These are phyloP conservation scores for Populus hybrid DNA, from an alignment of 441 rosid species.

Conservation along the genomic window DNA sequence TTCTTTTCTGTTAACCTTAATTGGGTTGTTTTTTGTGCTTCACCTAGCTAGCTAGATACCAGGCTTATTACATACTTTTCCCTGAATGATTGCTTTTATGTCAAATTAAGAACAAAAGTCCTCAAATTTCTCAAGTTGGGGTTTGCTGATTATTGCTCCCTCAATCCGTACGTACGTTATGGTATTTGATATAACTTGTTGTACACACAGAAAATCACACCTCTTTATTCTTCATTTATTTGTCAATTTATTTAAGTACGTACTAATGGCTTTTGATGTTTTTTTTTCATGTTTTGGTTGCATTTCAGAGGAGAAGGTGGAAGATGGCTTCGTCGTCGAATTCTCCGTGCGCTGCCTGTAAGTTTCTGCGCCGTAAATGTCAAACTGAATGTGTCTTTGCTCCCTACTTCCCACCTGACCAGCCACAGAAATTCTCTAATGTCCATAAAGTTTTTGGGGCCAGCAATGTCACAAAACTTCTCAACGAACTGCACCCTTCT, in stretches of 20 bases:
- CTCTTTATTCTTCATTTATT: neutral
- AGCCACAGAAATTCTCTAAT: constrained; percentile 68
- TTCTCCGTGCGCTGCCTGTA: constrained; percentile 76
- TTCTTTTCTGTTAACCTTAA: neutral
- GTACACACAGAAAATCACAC: neutral
- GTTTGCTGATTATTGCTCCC: neutral
- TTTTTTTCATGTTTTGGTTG: neutral
- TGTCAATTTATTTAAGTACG: neutral
- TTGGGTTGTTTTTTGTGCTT: neutral
- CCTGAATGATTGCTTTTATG: neutral
- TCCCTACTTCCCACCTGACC: constrained; percentile 73
- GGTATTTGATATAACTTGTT: neutral
- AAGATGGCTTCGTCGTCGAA: constrained; percentile 61
- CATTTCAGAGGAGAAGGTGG: constrained; percentile 21
- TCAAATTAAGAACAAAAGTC: neutral
- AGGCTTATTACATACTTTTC: neutral
- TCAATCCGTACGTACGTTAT: neutral
- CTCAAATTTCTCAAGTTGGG: neutral
- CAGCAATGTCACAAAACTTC: constrained; percentile 65
- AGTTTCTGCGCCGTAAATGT: constrained; percentile 66
- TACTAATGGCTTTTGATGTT: neutral
- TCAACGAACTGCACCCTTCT: constrained; percentile 62
- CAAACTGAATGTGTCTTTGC: constrained; percentile 78
- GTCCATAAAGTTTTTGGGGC: constrained; percentile 79
- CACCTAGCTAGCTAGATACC: neutral